Evolutionary conservation across 148 eudicot species (phyloP).

Genomic region (Camellia granthamiana): DNA sequence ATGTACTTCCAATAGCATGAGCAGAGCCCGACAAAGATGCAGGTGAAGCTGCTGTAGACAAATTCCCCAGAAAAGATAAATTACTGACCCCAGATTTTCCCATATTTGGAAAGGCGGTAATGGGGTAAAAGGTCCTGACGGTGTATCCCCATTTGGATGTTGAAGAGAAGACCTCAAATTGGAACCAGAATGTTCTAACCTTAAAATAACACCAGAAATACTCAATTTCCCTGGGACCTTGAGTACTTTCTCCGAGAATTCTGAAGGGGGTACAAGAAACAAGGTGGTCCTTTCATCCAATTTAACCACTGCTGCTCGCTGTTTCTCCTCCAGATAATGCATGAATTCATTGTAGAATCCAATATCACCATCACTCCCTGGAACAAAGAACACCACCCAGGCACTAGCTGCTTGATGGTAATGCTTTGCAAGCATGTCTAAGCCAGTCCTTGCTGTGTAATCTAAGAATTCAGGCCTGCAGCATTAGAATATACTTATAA

Average conservation of each 20-base stretch:
- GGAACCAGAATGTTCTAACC: conserved; percentile 55
- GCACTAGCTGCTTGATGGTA: conserved; percentile 69
- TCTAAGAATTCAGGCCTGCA: conserved; percentile 80
- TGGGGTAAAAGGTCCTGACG: conserved; percentile 29
- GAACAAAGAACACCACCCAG: conserved; percentile 85
- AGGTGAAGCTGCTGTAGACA: conserved; percentile 22
- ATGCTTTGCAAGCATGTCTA: conserved; percentile 88
- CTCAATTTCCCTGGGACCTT: conserved; percentile 83
- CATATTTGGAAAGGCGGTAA: not conserved
- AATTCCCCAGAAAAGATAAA: conserved; percentile 18
- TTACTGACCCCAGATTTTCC: conserved; percentile 36
- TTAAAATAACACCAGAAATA: conserved; percentile 82
- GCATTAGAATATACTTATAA: conserved; percentile 2
- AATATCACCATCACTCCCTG: conserved; percentile 73
- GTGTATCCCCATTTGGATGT: conserved; percentile 33
- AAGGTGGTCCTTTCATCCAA: conserved; percentile 67
- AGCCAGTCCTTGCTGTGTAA: conserved; percentile 81
- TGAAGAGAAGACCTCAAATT: conserved; percentile 30
- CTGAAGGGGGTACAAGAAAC: conserved; percentile 90
- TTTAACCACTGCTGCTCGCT: conserved; percentile 82
- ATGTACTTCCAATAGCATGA: conserved; percentile 25
- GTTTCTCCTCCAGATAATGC: conserved; percentile 73
- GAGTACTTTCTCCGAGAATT: conserved; percentile 78
- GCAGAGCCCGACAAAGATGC: conserved; percentile 25
- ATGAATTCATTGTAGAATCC: conserved; percentile 73